Evolutionary conservation across 1,139 yeast species (phyloP), one percentile per base, ranked within the genome.

Genomic region (Lodderomyces elongisporus): DNA sequence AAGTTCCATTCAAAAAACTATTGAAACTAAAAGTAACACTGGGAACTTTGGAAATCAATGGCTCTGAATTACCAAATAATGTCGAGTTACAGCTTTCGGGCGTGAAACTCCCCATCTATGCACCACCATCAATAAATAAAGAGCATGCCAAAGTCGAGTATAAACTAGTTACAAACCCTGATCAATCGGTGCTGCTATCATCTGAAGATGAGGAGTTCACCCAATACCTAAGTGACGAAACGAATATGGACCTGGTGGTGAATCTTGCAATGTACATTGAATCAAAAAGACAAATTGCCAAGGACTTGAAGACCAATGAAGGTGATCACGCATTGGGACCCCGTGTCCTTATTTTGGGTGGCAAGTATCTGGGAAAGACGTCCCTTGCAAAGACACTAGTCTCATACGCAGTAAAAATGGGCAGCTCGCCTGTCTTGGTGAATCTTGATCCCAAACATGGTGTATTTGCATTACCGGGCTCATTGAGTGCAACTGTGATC

Each of bases 11-110:
- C 41, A 78, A 72, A 32, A 63, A 77, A 5, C 66, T 66, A 24
- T 51, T 88, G 31, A 66, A 66, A n/a, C 51, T 87, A 23, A 77
- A 69, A 43, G 70, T 83, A 23, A 42, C 60, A 3, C 61, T 66
- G 5, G 98, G 98, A 2, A 70, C 80, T 2, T 96, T 85, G 2
- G 98, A 91, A 58, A 72, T 89, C 14, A 87, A 84, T 58, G 98
- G 98, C 16, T 87, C 96, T 2, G 98, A 91, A 52, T 69, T 91
- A 22, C 85, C 96, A 2, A 62, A 69, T 23, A 87, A 84, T 40
- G 70, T 74, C 1, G 84, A 79, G 16, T 71, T 84, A 46, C 69
- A 35, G 70, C 80, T 62, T 51, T 66, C 51, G 70, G 91, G 62
- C 17, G 72, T 39, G 51, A 80, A 58, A 71, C 78, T 52, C 59